Evolutionary conservation across 2,329 filamentous ascomycete genomes (phyloP), one percentile per base, ranked within the genome.

Genomic region (Apiospora aurea): DNA sequence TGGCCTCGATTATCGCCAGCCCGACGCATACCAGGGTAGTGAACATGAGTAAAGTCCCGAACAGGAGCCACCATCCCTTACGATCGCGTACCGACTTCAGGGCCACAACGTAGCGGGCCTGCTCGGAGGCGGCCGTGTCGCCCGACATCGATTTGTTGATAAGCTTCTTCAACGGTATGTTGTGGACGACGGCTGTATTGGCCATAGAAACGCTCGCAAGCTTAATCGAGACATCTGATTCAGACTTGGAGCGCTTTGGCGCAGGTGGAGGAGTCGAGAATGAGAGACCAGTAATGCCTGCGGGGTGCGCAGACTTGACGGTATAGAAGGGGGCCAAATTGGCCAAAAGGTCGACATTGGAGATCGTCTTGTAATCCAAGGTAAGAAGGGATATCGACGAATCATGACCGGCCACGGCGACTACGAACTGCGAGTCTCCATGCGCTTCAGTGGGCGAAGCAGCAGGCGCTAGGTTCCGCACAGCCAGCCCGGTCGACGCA

Each of bases 191-290:
- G 53, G 95, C 90, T 0, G 91, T 93, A 80, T 95, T 95, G 73
- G 91, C 92, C 76, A 97, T 91, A 68, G 93, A 94, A 53, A 94
- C 92, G 67, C 93, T 95, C 43, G 94, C 95, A 4, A 97, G 88
- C 77, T 93, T 94, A 76, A 97, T 84, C 77, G 90, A 90, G 76
- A 91, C 88, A 21, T 89, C 85, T 49, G 80, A 78, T 69, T 83
- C 83, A 71, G 83, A 80, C 76, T 85, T 79, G 3, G 82, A 84
- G 18, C 43, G 51, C 24, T 74, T 87, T 84, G n/a, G 88, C 80
- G 69, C 83, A 71, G 1, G 88, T 89, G 0, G 88, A 83, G 29
- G 92, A 71, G 83, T 82, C 4, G 89, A 90, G 78, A 92, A 90
- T 13, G 86, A 83, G 16, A 92, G 78, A 64, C 86, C 85, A 3